phyloP scores from a whole-genome alignment of 1,139 yeast genomes.

The Petasospora fabianii region DNA sequence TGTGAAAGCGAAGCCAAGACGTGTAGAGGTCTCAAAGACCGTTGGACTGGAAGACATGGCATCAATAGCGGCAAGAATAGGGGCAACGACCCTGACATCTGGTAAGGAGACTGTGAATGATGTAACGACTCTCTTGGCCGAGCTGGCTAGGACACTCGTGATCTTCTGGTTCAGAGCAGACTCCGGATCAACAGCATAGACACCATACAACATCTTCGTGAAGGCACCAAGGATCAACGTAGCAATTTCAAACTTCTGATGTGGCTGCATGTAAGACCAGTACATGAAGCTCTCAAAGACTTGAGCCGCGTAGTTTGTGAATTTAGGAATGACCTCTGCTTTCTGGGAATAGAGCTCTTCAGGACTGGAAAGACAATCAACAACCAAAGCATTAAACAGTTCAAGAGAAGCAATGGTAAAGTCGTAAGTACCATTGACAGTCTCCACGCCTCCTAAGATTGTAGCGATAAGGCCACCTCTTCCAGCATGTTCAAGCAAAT shows the following conservation, averaged over 20 bases:
- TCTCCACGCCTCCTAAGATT: slow-evolving; percentile 70
- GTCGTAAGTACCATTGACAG: slow-evolving; percentile 60
- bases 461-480: slow-evolving; percentile 64
- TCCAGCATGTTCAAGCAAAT: slow-evolving; percentile 60
- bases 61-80: slow-evolving; percentile 52
- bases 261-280: slow-evolving; percentile 58
- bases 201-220: slow-evolving; percentile 48
- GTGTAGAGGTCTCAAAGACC: slow-evolving; percentile 41
- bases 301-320: slow-evolving; percentile 54
- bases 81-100: slow-evolving; percentile 54
- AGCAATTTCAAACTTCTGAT: slow-evolving; percentile 64
- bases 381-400: slow-evolving; percentile 50
- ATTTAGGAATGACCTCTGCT: slow-evolving; percentile 50
- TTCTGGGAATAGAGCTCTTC: slow-evolving; percentile 40
- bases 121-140: slow-evolving; percentile 48
- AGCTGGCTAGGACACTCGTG: slow-evolving; percentile 45
- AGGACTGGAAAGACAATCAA: slow-evolving; percentile 45
- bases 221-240: slow-evolving; percentile 53
- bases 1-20: slow-evolving; percentile 26
- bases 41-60: slow-evolving; percentile 38
- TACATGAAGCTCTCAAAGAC: slow-evolving; percentile 72
- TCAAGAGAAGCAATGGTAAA: slow-evolving; percentile 60
- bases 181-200: slow-evolving; percentile 54
- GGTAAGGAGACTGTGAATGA: slow-evolving; percentile 54
- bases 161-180: slow-evolving; percentile 39